Conservation (phyloP, 1,284 basidiomycete species). For the Leccinum laetum region DNA sequence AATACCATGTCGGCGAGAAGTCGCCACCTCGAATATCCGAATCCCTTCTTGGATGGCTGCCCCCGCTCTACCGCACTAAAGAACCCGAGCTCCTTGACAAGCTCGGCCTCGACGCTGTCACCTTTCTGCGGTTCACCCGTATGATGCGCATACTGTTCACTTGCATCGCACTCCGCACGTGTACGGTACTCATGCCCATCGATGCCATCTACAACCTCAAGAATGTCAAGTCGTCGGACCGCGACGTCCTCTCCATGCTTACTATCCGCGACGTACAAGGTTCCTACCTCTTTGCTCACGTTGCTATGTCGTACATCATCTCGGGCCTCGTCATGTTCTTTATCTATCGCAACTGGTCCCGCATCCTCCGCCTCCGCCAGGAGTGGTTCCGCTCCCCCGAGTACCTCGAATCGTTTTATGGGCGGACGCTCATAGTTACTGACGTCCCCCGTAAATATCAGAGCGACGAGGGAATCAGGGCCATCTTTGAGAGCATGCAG, state of each 20-base stretch:
- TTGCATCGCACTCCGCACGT: conserved; percentile 64
- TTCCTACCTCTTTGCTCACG: conserved; percentile 61
- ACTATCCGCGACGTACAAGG: conserved; percentile 68
- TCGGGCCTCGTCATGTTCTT: conserved; percentile 55
- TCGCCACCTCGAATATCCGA: conserved; percentile 80
- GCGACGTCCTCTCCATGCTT: conserved; percentile 54
- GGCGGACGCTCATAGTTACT: conserved; percentile 65
- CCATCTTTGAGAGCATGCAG: conserved; percentile 62
- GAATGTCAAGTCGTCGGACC: conserved; percentile 24
- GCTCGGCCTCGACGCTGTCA: conserved; percentile 91
- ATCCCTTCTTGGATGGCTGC: conserved; percentile 86
- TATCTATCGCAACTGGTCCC: conserved; percentile 64
- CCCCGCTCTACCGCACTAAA: conserved; percentile 80
- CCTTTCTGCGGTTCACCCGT: conserved; percentile 90
- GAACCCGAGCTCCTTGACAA: conserved; percentile 90
- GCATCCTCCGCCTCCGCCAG: conserved; percentile 57
- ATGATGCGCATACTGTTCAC: conserved; percentile 84
- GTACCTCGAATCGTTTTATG: conserved; percentile 64
- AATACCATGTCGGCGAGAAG: conserved; percentile 70
- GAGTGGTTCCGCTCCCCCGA: conserved; percentile 68
- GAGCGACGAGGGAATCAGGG: conserved; percentile 67
- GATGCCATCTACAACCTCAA: conserved; percentile 66
- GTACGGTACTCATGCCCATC: conserved; percentile 80
- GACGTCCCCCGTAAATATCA: conserved; percentile 64
- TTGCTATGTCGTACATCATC: conserved; percentile 63